These are phyloP conservation scores for Pestalotiopsis sp. DNA, from an alignment of 2,329 filamentous ascomycete genomes.

Conservation along the genomic window DNA sequence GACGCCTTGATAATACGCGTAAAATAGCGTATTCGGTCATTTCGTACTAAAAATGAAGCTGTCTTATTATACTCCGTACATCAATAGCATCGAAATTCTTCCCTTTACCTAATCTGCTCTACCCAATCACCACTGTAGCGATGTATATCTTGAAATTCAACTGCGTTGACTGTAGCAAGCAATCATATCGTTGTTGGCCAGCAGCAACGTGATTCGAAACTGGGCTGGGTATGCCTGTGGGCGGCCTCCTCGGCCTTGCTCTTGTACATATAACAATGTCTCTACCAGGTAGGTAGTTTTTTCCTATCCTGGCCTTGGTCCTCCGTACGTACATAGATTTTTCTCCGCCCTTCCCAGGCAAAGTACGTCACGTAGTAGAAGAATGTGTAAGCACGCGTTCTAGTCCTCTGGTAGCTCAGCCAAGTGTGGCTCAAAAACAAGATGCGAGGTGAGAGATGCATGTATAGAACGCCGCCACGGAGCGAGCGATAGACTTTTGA, in stretches of 20 bases:
- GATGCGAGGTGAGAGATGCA: background rate
- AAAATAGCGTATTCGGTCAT: background rate
- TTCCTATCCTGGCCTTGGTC: no score
- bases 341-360: background rate
- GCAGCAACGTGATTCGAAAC: no score
- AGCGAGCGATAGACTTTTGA: background rate
- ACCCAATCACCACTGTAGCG: no score
- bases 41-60: background rate
- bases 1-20: background rate
- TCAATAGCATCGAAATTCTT: background rate
- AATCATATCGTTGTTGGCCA: no score
- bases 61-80: background rate
- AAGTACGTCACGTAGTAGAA: background rate
- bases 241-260: no score
- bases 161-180: no score
- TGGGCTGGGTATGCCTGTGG: no score
- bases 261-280: no score
- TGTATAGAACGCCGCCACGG: background rate
- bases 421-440: background rate
- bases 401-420: background rate
- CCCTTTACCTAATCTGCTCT: no score
- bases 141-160: no score
- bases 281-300: no score
- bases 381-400: background rate
- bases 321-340: no score